Evolutionary conservation across 345 rosid genomes (phyloP).

Genomic region (Rhodamnia argentea): DNA sequence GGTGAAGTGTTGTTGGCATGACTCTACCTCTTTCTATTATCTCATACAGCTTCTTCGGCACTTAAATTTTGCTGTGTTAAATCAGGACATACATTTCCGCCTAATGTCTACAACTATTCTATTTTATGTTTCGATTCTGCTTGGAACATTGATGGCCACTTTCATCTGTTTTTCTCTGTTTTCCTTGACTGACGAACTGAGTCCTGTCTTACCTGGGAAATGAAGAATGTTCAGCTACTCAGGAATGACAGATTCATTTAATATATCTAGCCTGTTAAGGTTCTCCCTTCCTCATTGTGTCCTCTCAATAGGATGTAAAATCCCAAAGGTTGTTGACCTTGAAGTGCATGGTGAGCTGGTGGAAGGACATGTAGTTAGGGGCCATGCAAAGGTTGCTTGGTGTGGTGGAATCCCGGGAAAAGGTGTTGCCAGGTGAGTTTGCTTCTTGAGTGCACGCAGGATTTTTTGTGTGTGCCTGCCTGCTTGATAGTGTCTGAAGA

Average conservation of each 20-base stretch:
- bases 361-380: slow-evolving; percentile 68
- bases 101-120: background rate
- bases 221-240: background rate
- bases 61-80: background rate
- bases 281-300: background rate
- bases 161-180: background rate
- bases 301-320: slow-evolving; percentile 52
- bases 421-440: slow-evolving; percentile 74
- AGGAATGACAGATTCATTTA: background rate
- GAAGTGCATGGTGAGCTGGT: slow-evolving; percentile 80
- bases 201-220: background rate
- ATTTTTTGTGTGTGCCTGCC: background rate
- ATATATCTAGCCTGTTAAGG: background rate
- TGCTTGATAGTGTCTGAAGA: background rate
- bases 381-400: slow-evolving; percentile 87
- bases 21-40: background rate
- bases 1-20: background rate
- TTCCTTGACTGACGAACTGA: background rate
- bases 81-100: background rate
- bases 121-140: background rate
- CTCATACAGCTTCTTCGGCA: background rate
- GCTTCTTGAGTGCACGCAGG: slow-evolving; percentile 1
- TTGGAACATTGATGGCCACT: background rate
- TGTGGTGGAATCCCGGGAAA: slow-evolving; percentile 96
- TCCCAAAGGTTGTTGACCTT: slow-evolving; percentile 86